A percentile compares a stretch with the other conserved stretches of the same genome.
Conservation (phyloP, 2,329 filamentous ascomycete genomes). For the Chrysoporthe cubensis region DNA sequence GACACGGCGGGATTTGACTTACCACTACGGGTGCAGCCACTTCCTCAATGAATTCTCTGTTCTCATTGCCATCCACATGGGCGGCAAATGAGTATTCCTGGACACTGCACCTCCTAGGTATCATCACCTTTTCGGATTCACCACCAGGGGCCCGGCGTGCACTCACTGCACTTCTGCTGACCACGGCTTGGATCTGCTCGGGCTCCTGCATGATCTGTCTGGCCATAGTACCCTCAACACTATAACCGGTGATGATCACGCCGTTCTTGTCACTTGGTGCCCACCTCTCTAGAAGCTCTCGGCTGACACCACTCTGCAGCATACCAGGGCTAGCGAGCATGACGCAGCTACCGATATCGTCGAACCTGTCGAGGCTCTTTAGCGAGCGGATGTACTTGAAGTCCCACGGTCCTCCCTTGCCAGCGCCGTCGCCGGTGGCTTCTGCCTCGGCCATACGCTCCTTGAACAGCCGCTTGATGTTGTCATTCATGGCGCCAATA, state of each 20-base stretch:
- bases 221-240: constrained; percentile 97
- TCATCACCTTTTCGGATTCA: constrained; percentile 86
- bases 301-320: constrained; percentile 93
- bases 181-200: constrained; percentile 91
- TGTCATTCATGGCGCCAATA: constrained; percentile 98
- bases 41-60: constrained; percentile 95
- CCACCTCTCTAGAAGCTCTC: constrained; percentile 93
- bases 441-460: constrained; percentile 92
- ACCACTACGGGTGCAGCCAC: constrained; percentile 90
- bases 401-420: constrained; percentile 90
- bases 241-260: constrained; percentile 98
- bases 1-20: constrained; percentile 47
- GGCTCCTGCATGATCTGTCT: constrained; percentile 95
- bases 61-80: constrained; percentile 94
- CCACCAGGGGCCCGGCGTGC: constrained; percentile 66
- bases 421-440: constrained; percentile 72
- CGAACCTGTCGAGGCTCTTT: constrained; percentile 92
- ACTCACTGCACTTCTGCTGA: constrained; percentile 72
- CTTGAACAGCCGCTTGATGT: constrained; percentile 93
- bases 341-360: constrained; percentile 92
- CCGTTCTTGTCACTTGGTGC: constrained; percentile 95
- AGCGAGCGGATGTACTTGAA: constrained; percentile 92
- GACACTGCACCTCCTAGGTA: constrained; percentile 88
- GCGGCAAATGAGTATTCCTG: constrained; percentile 95
- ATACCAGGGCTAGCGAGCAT: constrained; percentile 98